Percentiles rank a stretch among this genome's conserved stretches.
These are phyloP conservation scores for Gomphus sp. DNA, from an alignment of 1,284 basidiomycete genomes.

Conservation along the genomic window DNA sequence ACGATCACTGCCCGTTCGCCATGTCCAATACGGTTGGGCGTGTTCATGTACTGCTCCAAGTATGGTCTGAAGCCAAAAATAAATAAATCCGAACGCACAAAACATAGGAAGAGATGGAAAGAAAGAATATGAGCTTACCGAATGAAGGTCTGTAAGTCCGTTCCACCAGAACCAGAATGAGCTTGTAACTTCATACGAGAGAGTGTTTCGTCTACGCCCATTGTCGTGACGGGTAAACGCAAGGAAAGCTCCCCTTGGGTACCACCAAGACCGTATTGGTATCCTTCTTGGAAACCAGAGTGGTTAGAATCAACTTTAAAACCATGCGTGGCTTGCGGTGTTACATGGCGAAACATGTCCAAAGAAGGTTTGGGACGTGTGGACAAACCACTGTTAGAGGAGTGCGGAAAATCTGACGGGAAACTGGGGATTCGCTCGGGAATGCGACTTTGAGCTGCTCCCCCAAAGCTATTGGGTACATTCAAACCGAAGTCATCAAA, in stretches of 20 bases:
- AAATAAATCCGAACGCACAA: conserved; percentile 1
- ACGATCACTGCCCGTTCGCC: conserved; percentile 93
- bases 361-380: conserved; percentile 36
- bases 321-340: conserved; percentile 59
- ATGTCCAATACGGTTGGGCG: conserved; percentile 79
- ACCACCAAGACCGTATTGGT: conserved; percentile 21
- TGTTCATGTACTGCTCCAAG: conserved; percentile 76
- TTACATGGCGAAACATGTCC: conserved; percentile 55
- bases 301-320: conserved; percentile 22
- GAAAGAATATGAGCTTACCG: conserved; percentile 34
- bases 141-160: conserved; percentile 71
- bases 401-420: conserved; percentile 25
- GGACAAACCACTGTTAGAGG: conserved; percentile 13
- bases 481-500: conserved; percentile 39
- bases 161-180: conserved; percentile 49
- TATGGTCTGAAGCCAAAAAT: conserved; percentile 42
- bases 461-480: background rate
- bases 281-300: conserved; percentile 11
- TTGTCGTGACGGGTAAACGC: conserved; percentile 36
- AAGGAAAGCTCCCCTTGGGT: conserved; percentile 45
- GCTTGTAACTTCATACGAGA: conserved; percentile 54
- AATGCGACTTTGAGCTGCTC: conserved; percentile 28
- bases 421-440: conserved; percentile 24
- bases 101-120: background rate
- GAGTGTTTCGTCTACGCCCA: conserved; percentile 48